phyloP scores from a whole-genome alignment of 1,284 basidiomycete species.

The Apiotrichum gamsii region DNA sequence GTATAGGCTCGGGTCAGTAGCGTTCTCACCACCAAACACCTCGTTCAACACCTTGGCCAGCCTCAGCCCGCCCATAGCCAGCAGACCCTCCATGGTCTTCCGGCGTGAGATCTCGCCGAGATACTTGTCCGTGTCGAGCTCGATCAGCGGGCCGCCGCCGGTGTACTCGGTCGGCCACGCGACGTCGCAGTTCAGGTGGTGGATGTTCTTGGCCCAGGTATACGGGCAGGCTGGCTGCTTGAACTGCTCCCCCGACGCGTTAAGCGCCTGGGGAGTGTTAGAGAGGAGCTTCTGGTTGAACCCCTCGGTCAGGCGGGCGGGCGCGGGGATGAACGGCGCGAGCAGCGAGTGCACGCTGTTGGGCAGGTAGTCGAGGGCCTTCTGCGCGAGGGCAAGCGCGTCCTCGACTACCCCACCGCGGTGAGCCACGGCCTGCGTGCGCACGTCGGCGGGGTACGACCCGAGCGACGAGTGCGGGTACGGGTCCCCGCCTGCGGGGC shows the following conservation, averaged over 20 bases:
- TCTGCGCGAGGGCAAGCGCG: neutral
- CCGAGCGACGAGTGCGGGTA: slow-evolving; percentile 36
- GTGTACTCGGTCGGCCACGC: slow-evolving; percentile 62
- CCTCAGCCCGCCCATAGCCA: slow-evolving; percentile 73
- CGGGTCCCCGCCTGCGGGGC: slow-evolving; percentile 52
- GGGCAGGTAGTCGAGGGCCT: neutral
- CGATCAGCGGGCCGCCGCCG: slow-evolving; percentile 51
- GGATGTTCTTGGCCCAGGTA: slow-evolving; percentile 57
- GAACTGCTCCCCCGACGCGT: neutral
- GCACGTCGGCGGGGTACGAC: slow-evolving; percentile 3
- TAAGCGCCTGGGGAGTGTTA: slow-evolving; percentile 1
- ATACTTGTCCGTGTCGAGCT: slow-evolving; percentile 82
- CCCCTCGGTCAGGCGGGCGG: neutral
- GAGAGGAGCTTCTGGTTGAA: slow-evolving; percentile 6
- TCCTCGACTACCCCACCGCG: neutral
- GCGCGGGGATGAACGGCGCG: slow-evolving; percentile 14
- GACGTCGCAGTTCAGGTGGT: slow-evolving; percentile 68
- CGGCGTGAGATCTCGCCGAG: slow-evolving; percentile 59
- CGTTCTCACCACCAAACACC: slow-evolving; percentile 10
- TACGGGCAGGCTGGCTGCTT: slow-evolving; percentile 64
- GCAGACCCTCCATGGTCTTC: slow-evolving; percentile 69
- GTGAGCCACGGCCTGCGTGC: neutral
- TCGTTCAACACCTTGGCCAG: slow-evolving; percentile 71
- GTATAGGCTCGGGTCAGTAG: slow-evolving; percentile 4
- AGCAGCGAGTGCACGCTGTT: slow-evolving; percentile 2